Evolutionary conservation across 2,329 filamentous ascomycete genomes (phyloP).

Genomic region (Fusarium luffae): DNA sequence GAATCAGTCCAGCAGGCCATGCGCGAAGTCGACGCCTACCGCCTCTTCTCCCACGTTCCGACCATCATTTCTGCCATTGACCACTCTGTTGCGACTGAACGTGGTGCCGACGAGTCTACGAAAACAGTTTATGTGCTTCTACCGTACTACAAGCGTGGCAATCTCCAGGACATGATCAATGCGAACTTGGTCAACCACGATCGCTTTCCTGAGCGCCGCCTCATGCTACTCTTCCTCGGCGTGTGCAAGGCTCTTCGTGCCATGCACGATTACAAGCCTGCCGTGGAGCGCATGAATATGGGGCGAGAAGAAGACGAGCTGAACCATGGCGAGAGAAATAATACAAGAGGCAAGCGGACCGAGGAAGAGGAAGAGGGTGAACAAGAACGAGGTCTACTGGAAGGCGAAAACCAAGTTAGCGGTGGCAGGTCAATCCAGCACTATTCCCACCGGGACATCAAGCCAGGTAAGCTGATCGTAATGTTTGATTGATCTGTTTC

Average conservation of each 20-base stretch:
- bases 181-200: slow-evolving; percentile 97
- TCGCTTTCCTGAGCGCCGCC: slow-evolving; percentile 83
- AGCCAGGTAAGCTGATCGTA: slow-evolving; percentile 76
- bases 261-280: slow-evolving; percentile 85
- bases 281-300: slow-evolving; percentile 65
- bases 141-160: slow-evolving; percentile 94
- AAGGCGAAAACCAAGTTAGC: slow-evolving; percentile 74
- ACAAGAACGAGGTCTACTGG: slow-evolving; percentile 86
- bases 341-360: slow-evolving; percentile 56
- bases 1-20: slow-evolving; percentile 95
- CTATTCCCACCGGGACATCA: slow-evolving; percentile 96
- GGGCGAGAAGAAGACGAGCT: slow-evolving; percentile 55
- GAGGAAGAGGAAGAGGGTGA: slow-evolving; percentile 77
- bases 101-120: slow-evolving; percentile 69
- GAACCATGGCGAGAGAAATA: slow-evolving; percentile 48
- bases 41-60: slow-evolving; percentile 82
- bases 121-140: slow-evolving; percentile 98
- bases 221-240: slow-evolving; percentile 92
- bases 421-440: slow-evolving; percentile 73
- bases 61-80: slow-evolving; percentile 91
- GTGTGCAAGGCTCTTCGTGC: slow-evolving; percentile 87
- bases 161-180: slow-evolving; percentile 98
- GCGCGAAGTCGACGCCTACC: slow-evolving; percentile 97
- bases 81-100: slow-evolving; percentile 82
- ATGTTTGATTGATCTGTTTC: background rate